Conservation (phyloP, 805 yeast genomes). For the Hanseniaspora clermontiae region DNA sequence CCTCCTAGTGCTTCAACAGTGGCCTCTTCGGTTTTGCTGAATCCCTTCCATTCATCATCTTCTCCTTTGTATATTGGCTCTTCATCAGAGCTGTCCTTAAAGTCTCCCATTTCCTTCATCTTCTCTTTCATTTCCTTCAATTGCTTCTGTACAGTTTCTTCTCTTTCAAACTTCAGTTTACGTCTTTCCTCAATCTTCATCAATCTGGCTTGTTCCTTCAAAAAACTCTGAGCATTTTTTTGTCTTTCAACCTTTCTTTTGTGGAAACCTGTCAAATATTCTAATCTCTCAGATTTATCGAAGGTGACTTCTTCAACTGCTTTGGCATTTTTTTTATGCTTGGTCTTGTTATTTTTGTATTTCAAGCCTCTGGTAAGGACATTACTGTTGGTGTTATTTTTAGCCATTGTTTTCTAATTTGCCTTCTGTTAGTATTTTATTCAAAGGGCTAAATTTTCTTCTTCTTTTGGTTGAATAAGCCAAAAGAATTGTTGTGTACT, state of each 20-base stretch:
- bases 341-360: constrained; percentile 56
- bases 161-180: constrained; percentile 47
- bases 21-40: constrained; percentile 23
- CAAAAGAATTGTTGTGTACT: too few species aligned
- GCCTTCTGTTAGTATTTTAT: background rate
- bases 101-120: constrained; percentile 23
- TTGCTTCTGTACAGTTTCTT: constrained; percentile 51
- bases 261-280: constrained; percentile 88
- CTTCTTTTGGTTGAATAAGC: background rate
- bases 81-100: constrained; percentile 19
- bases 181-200: constrained; percentile 67
- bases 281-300: constrained; percentile 65
- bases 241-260: constrained; percentile 81
- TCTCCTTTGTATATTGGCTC: constrained; percentile 17
- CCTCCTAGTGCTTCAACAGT: constrained; percentile 20
- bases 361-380: constrained; percentile 77
- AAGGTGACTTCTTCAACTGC: constrained; percentile 70
- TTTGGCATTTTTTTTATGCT: constrained; percentile 37
- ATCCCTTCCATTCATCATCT: constrained; percentile 19
- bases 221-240: constrained; percentile 67
- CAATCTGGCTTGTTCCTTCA: constrained; percentile 63
- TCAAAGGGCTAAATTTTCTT: background rate
- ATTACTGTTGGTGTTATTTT: constrained; percentile 49
- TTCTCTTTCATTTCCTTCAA: constrained; percentile 26
- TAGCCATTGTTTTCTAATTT: constrained; percentile 16